Base-by-base conservation (phyloP, 176 grass and related monocot species). In the Musa itinerans region DNA sequence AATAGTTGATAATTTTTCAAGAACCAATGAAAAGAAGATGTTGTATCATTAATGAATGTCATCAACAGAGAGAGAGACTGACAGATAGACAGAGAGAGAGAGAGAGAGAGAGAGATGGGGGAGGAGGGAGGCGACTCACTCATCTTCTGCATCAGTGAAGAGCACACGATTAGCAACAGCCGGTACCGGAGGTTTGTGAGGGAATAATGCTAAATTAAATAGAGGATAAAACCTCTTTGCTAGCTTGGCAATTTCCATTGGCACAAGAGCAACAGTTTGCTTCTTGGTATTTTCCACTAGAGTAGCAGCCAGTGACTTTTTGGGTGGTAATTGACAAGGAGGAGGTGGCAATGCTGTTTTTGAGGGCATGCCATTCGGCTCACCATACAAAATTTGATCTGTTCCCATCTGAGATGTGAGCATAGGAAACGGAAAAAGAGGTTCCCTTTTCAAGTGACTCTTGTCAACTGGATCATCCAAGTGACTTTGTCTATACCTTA, bases 111-210 rank as follows among this genome's bases (percentile, higher is more conserved):
- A 34, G 29, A 34, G 29, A 34, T 34, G 29, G 52, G 65, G 1
- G 27, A 74, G 72, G 65, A 72, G 16, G 81, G 61, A 79, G 80
- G 77, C 43, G 78, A 21, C 81, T 63, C 17, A 90, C 94, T 86
- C 71, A 49, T 99, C 95, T 83, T 99, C 95, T 52, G 95, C 95
- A 91, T 99, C 95, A 83, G 90, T 99, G 73, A 99, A 99, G 71
- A 91, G 79, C 64, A 99, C 82, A 67, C 86, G 83, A 62, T 83
- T 93, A 73, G 85, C 88, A 71, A 89, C 78, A 67, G 95, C 82
- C 69, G 80, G 58, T 49, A 83, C n/a, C 34, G 95, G 90, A 64
- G 95, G 88, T 52, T 94, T 94, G 77, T 85, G 90, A 74, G 95
- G 95, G 82, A 94, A 85, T 63, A 99, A 59, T 15, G 77, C 77